phyloP scores from a whole-genome alignment of 495 filamentous ascomycete genomes.

The Penicillium tannophilum region DNA sequence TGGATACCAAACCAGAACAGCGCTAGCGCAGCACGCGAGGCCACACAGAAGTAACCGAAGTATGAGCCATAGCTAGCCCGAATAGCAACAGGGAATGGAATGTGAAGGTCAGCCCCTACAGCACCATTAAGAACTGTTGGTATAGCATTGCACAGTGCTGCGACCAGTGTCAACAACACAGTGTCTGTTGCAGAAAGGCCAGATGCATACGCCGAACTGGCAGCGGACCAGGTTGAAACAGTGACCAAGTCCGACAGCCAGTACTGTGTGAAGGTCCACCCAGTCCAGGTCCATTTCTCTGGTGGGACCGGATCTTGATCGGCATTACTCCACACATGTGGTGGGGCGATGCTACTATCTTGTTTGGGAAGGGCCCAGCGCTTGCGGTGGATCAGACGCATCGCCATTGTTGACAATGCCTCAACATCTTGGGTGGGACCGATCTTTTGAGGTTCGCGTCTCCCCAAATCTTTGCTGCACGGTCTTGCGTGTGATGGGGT shows the following conservation, averaged over 20 bases:
- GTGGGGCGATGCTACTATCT: slow-evolving; percentile 47
- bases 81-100: slow-evolving; percentile 46
- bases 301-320: slow-evolving; percentile 48
- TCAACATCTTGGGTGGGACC: neutral
- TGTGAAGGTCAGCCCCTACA: slow-evolving; percentile 49
- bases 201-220: slow-evolving; percentile 16
- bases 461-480: too few relatives aligned
- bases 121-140: slow-evolving; percentile 48
- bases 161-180: slow-evolving; percentile 13
- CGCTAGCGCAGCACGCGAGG: slow-evolving; percentile 44
- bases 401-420: neutral
- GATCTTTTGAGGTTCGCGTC: neutral
- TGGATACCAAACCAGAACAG: slow-evolving; percentile 48
- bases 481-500: too few relatives aligned
- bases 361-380: slow-evolving; percentile 54
- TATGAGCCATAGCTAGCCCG: slow-evolving; percentile 48
- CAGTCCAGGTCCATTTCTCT: slow-evolving; percentile 52
- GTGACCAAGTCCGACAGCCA: slow-evolving; percentile 31
- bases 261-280: slow-evolving; percentile 40
- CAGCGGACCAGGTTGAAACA: slow-evolving; percentile 20
- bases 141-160: slow-evolving; percentile 18
- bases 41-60: slow-evolving; percentile 54
- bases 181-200: slow-evolving; percentile 17
- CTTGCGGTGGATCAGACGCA: slow-evolving; percentile 2
- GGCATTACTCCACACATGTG: slow-evolving; percentile 51